A percentile compares a stretch with the other conserved stretches of the same genome.
These are phyloP conservation scores for Tilletia walkeri DNA, from an alignment of 1,284 basidiomycete species.

Conservation along the genomic window DNA sequence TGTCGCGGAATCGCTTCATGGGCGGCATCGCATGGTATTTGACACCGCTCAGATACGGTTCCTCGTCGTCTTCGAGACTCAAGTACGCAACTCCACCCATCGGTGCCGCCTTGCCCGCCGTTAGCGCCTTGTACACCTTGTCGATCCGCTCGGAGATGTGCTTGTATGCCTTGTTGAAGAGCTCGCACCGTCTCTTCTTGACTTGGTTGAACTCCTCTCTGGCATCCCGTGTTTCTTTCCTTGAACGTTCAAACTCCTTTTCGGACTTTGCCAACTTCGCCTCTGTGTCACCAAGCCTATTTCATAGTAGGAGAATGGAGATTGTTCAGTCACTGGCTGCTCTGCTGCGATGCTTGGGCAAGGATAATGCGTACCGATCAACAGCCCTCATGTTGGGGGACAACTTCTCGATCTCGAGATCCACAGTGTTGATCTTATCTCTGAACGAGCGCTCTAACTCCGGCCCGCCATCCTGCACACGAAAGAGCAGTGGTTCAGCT, in stretches of 20 bases:
- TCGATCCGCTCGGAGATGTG: conserved; percentile 95
- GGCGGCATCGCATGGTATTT: conserved; percentile 96
- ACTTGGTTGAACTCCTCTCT: conserved; percentile 86
- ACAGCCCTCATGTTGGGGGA: conserved; percentile 95
- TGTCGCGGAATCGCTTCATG: conserved; percentile 98
- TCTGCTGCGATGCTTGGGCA: not conserved
- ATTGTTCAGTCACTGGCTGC: not conserved
- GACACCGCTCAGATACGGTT: conserved; percentile 91
- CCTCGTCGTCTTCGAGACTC: conserved; percentile 92
- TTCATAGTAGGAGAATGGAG: not conserved
- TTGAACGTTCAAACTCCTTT: conserved; percentile 62
- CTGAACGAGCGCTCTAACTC: conserved; percentile 75
- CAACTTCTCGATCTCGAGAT: conserved; percentile 82
- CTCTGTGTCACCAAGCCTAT: conserved; percentile 87
- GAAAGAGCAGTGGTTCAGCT: conserved; percentile 55
- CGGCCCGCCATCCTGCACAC: conserved; percentile 63
- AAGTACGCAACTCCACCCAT: conserved; percentile 96
- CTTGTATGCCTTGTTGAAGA: conserved; percentile 94
- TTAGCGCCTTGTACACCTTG: conserved; percentile 94
- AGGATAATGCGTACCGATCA: conserved; percentile 64
- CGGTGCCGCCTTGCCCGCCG: conserved; percentile 85
- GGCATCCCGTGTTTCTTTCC: conserved; percentile 79
- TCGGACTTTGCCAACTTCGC: conserved; percentile 62
- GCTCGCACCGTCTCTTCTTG: conserved; percentile 67
- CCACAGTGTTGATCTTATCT: conserved; percentile 42